Evolutionary conservation across 805 yeast genomes (phyloP).

Genomic region (Teunomyces tritomae): DNA sequence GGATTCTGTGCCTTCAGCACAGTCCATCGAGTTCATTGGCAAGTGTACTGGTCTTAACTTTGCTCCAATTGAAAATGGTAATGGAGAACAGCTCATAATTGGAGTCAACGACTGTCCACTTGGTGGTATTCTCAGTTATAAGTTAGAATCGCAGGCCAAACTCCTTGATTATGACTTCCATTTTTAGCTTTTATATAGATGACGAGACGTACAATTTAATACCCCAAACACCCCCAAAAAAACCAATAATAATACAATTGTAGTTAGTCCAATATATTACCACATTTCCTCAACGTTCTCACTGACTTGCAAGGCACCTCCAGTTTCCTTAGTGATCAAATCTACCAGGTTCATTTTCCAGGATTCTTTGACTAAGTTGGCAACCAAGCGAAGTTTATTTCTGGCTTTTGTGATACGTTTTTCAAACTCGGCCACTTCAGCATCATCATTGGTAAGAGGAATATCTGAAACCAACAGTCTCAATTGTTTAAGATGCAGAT

Average conservation of each 20-base stretch:
- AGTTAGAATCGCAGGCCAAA: conserved; percentile 31
- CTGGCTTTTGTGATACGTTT: conserved; percentile 51
- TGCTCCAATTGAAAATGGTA: conserved; percentile 39
- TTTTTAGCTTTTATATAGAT: conserved; percentile 13
- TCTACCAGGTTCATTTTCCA: conserved; percentile 32
- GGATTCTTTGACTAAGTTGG: conserved; percentile 29
- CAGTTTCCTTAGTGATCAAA: conserved; percentile 32
- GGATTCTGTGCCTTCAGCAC: conserved; percentile 27
- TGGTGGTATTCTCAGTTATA: conserved; percentile 57
- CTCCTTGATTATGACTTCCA: conserved; percentile 41
- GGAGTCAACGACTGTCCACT: conserved; percentile 55
- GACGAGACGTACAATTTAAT: not conserved
- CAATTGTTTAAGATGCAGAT: conserved; percentile 28
- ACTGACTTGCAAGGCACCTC: conserved; percentile 35
- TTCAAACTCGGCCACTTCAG: conserved; percentile 56
- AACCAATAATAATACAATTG: not conserved
- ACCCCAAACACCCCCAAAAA: not conserved
- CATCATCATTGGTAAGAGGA: conserved; percentile 44
- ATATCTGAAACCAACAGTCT: conserved; percentile 18
- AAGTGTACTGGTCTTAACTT: conserved; percentile 57
- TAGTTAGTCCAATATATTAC: conserved; percentile 17
- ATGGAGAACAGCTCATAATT: conserved; percentile 48
- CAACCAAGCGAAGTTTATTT: conserved; percentile 58
- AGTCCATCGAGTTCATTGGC: conserved; percentile 54
- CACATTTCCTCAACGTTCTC: conserved; percentile 44